phyloP scores from a whole-genome alignment of 2,329 filamentous ascomycete species.

The Tolypocladium endophyticum region DNA sequence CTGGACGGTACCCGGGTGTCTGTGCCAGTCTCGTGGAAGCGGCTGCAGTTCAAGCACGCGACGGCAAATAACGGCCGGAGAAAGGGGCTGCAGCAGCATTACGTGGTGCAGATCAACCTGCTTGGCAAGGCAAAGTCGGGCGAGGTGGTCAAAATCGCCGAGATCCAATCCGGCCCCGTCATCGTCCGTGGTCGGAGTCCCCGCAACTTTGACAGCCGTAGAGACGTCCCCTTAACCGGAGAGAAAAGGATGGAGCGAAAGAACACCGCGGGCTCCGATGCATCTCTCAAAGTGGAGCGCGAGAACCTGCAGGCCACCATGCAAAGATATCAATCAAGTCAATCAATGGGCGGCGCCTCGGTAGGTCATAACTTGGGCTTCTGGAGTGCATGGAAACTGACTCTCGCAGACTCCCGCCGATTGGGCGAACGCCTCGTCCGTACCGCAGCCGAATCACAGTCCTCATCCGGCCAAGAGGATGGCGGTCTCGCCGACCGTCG shows the following conservation, averaged over 20 bases:
- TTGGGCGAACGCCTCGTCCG: slow-evolving; percentile 32
- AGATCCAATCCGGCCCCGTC: slow-evolving; percentile 84
- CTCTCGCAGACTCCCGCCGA: slow-evolving; percentile 25
- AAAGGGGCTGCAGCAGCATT: slow-evolving; percentile 92
- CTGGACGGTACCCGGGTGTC: slow-evolving; percentile 71
- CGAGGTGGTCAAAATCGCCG: slow-evolving; percentile 64
- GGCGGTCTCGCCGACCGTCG: slow-evolving; percentile 39
- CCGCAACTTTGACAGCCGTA: slow-evolving; percentile 84
- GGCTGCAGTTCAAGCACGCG: slow-evolving; percentile 89
- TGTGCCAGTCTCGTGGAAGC: slow-evolving; percentile 84
- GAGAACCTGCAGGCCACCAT: slow-evolving; percentile 17
- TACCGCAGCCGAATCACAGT: slow-evolving; percentile 22
- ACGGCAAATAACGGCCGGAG: slow-evolving; percentile 92
- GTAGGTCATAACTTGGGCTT: slow-evolving; percentile 12
- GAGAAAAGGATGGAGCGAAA: slow-evolving; percentile 38
- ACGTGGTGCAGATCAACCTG: slow-evolving; percentile 77
- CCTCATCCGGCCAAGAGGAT: slow-evolving; percentile 42
- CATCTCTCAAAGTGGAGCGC: slow-evolving; percentile 21
- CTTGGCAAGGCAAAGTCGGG: slow-evolving; percentile 61
- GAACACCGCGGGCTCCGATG: slow-evolving; percentile 26
- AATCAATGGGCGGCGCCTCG: slow-evolving; percentile 22
- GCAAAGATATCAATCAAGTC: slow-evolving; percentile 20
- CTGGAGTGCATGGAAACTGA: slow-evolving; percentile 6
- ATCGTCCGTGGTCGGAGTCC: slow-evolving; percentile 90
- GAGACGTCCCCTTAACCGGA: slow-evolving; percentile 65